phyloP scores from a whole-genome alignment of 2,329 filamentous ascomycete species.

The Trichoderma pleuroti region DNA sequence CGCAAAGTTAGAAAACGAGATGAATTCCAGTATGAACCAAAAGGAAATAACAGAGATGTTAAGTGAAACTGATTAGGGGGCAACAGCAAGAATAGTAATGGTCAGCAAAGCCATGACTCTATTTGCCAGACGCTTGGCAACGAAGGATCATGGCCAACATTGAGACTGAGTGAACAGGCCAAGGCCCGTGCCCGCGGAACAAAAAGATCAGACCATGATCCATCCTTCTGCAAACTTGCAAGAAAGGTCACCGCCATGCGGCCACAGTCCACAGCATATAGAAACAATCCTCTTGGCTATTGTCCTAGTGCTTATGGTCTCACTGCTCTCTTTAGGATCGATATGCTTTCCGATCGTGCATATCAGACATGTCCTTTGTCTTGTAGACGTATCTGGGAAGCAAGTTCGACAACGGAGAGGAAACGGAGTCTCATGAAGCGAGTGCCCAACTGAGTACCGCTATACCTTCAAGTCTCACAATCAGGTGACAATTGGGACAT shows the following conservation, averaged over 20 bases:
- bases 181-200: not conserved
- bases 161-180: not conserved
- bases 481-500: not conserved
- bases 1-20: not conserved
- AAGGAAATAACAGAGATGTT: not conserved
- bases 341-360: not conserved
- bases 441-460: not conserved
- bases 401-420: not conserved
- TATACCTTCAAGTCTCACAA: not conserved
- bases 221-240: not conserved
- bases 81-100: not conserved
- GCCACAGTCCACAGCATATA: not conserved
- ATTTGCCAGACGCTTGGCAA: not conserved
- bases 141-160: not conserved
- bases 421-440: not conserved
- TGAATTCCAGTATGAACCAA: not conserved
- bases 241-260: not conserved
- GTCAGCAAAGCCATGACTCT: not conserved
- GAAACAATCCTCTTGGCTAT: not conserved
- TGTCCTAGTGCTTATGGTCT: not conserved
- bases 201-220: not conserved
- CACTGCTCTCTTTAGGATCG: not conserved
- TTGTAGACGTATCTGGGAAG: not conserved
- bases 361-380: not conserved
- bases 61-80: not conserved